Evolutionary conservation across 1,284 basidiomycete genomes (phyloP).

Genomic region (Trametes sp.): DNA sequence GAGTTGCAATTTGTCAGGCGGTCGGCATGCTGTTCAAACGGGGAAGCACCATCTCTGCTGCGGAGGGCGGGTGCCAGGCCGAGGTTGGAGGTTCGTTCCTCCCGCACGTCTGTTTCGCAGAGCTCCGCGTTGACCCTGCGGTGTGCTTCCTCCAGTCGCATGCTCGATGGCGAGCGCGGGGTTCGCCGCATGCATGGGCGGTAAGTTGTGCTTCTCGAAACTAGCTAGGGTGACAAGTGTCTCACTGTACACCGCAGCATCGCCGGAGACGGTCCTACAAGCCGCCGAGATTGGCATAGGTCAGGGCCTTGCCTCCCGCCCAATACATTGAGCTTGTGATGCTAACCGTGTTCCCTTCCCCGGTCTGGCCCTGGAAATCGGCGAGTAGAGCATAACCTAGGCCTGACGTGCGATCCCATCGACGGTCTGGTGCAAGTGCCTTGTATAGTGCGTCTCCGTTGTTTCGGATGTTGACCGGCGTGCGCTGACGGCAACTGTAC

Average conservation of each 20-base stretch:
- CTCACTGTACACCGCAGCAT: slow-evolving; percentile 50
- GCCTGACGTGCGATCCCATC: slow-evolving; percentile 92
- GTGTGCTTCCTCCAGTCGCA: slow-evolving; percentile 62
- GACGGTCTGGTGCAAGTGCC: slow-evolving; percentile 95
- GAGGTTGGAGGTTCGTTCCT: slow-evolving; percentile 75
- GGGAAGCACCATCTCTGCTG: slow-evolving; percentile 95
- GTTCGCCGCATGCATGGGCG: slow-evolving; percentile 93
- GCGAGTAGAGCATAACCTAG: slow-evolving; percentile 79
- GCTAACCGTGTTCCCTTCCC: slow-evolving; percentile 7
- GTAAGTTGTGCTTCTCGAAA: slow-evolving; percentile 46
- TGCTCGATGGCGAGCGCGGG: slow-evolving; percentile 94
- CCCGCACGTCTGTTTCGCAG: background rate
- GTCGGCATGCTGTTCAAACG: slow-evolving; percentile 98
- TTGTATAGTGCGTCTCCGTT: slow-evolving; percentile 74
- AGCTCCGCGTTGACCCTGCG: slow-evolving; percentile 14
- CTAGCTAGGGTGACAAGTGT: slow-evolving; percentile 12
- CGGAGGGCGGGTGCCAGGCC: slow-evolving; percentile 91
- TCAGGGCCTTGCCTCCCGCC: slow-evolving; percentile 41
- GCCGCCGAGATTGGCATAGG: slow-evolving; percentile 96
- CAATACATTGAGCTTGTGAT: slow-evolving; percentile 5
- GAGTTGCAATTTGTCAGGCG: slow-evolving; percentile 57
- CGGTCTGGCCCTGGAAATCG: background rate
- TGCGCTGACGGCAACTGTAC: slow-evolving; percentile 7
- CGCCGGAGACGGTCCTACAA: slow-evolving; percentile 83
- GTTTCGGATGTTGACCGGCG: background rate